A percentile compares a stretch with the other conserved stretches of the same genome.
These are phyloP conservation scores for Beauveria brongniartii DNA, from an alignment of 2,329 filamentous ascomycete genomes.

Conservation along the genomic window DNA sequence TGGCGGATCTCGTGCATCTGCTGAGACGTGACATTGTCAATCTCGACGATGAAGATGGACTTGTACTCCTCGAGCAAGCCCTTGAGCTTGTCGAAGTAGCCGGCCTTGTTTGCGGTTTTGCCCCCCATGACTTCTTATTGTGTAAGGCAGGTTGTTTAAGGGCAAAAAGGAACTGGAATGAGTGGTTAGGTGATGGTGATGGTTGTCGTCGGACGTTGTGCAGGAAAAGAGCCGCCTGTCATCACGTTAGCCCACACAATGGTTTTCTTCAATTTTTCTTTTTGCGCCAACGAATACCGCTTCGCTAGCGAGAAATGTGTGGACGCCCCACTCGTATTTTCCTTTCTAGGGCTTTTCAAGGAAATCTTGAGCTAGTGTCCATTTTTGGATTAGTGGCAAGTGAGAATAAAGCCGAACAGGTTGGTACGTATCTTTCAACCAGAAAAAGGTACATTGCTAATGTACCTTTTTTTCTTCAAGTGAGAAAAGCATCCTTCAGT, in stretches of 20 bases:
- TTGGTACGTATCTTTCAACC: neutral
- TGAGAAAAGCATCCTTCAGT: neutral
- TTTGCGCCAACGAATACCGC: neutral
- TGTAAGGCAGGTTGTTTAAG: conserved; percentile 99
- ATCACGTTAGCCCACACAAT: neutral
- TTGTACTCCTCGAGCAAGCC: conserved; percentile 90
- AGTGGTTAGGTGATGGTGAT: conserved; percentile 4
- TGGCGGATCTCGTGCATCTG: conserved; percentile 99
- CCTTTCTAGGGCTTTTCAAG: conserved; percentile 1
- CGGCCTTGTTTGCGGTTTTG: conserved; percentile 89
- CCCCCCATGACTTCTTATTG: conserved; percentile 96
- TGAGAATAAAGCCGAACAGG: neutral
- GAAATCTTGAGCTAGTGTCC: neutral
- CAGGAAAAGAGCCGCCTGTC: neutral
- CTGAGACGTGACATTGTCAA: conserved; percentile 99
- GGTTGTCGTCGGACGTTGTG: conserved; percentile 5
- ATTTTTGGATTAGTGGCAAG: neutral
- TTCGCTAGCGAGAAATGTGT: conserved; percentile 10
- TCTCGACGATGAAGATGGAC: conserved; percentile 93
- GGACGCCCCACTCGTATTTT: neutral
- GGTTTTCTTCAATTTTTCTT: conserved; percentile 1
- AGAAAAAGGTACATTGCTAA: conserved; percentile 20
- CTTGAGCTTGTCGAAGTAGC: conserved; percentile 99
- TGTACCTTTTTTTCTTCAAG: conserved; percentile 26
- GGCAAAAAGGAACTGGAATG: conserved; percentile 40